Evolutionary conservation across 495 filamentous ascomycete species (phyloP), one percentile per base, ranked within the genome.

Genomic region (Trichoderma reesei): DNA sequence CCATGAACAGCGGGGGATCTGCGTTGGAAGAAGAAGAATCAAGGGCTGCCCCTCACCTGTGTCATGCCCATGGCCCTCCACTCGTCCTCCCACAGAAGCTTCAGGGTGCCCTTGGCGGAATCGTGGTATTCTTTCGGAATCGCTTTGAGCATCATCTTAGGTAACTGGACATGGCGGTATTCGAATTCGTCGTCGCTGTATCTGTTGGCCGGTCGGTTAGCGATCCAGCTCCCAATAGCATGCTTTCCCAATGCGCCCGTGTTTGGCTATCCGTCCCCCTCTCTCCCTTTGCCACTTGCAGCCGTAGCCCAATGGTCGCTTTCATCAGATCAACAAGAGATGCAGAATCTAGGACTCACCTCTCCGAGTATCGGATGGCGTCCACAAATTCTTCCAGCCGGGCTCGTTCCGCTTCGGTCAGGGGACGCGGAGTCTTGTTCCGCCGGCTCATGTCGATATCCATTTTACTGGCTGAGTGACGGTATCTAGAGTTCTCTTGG

Each of bases 121-220:
- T 98, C 94, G 71, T 96, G 95, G 74, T 98, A 98, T 63, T 96
- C 95, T 72, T 92, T 84, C 13, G 94, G 94, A 67, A 98, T 98
- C 39, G 86, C 88, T 76, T 98, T 98, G 51, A 98, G 85, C 94
- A 98, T 98, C 60, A 88, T 87, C 75, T 98, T 98, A 5, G 94
- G 94, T 34, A 98, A 86, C 74, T 96, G 92, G 36, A 98, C 94
- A 74, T 98, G 94, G 61, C 94, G 90, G 75, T 95, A 96, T 77
- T 96, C 92, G 73, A 79, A 93, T 74, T 92, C 85, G 76, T 84
- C 82, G 72, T 96, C 92, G n/a, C 84, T 88, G 73, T 96, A 96
- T 68, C 92, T 95, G 61, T 48, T 39, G 44, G 3, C 36, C 16
- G 41, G 36, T n/a, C 31, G 13, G 36, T 42, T 44, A 44, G 14